Base-by-base conservation (phyloP, 1,284 basidiomycete genomes). In the Boletus smithii region DNA sequence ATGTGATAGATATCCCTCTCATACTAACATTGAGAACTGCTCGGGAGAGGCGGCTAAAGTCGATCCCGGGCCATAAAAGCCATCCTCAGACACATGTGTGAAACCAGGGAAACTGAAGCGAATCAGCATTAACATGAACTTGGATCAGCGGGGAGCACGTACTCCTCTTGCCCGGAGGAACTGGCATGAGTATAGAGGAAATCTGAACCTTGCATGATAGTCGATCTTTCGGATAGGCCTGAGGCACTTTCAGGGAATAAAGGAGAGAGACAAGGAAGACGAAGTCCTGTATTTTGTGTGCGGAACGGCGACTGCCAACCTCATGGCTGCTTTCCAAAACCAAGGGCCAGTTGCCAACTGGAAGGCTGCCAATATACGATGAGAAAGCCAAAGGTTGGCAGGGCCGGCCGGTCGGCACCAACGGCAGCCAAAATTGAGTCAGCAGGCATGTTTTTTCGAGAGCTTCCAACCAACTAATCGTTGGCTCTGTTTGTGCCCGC, bases 1-100 rank as follows among this genome's bases (percentile, higher is more conserved):
- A 14, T 5, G 16, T 3, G 2, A 35, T n/a, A 8, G 7, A 30
- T 29, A 8, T 16, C 2, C 5, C 11, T 20, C 16, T n/a, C 9
- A 13, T 34, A 45, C 55, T 50, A 4, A 62, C 56, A 4, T 1
- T 7, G 4, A 2, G 1, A 20, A 2, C n/a, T 44, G 45, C 2
- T 16, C 18, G 0, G 59, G 57, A 31, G 56, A 61, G n/a, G 11
- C 6, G 1, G 5, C 8, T 2, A 51, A 2, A 13, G 1, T 7
- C 1, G 14, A 8, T 17, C 16, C 1, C 9, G 5, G 1, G 8
- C 0, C 9, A 20, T 3, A 5, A 7, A 3, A 5, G 16, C n/a
- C 8, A 1, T 22, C n/a, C 34, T 5, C 18, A 16, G 8, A 7
- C 1, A 8, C 26, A 23, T 35, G 16, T 5, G 2, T 1, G 20